phyloP scores from a whole-genome alignment of 2,329 filamentous ascomycete species.

The Rhexocercosporidium sp. region DNA sequence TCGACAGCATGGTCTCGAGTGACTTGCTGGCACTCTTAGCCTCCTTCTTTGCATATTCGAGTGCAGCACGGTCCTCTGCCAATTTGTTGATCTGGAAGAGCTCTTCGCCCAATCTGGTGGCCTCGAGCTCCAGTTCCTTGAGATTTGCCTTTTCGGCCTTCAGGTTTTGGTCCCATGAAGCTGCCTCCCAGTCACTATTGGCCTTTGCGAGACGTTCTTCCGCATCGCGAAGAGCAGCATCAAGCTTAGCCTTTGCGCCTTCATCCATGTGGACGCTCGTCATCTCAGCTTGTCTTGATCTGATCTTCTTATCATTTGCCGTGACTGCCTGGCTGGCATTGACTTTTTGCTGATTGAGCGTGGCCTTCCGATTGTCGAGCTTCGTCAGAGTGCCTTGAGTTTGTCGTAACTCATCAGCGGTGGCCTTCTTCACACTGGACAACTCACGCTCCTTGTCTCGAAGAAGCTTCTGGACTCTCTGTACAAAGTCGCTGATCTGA shows the following conservation, averaged over 20 bases:
- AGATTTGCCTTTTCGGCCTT: conserved; percentile 69
- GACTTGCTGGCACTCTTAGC: conserved; percentile 74
- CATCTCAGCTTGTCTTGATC: conserved; percentile 68
- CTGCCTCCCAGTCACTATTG: conserved; percentile 65
- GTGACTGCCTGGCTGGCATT: conserved; percentile 74
- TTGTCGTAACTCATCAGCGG: conserved; percentile 73
- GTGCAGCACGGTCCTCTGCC: conserved; percentile 80
- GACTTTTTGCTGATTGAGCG: conserved; percentile 74
- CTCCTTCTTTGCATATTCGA: conserved; percentile 85
- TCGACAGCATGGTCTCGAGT: conserved; percentile 76
- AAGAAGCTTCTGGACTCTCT: conserved; percentile 74
- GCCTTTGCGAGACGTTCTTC: conserved; percentile 65
- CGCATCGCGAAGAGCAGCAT: conserved; percentile 74
- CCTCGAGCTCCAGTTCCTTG: conserved; percentile 72
- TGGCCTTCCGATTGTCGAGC: conserved; percentile 75
- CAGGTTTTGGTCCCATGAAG: conserved; percentile 74
- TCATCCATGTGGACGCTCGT: conserved; percentile 83
- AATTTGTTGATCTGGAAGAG: conserved; percentile 81
- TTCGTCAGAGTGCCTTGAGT: conserved; percentile 75
- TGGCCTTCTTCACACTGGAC: conserved; percentile 75
- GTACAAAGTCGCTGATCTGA: conserved; percentile 77
- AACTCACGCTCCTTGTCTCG: conserved; percentile 80
- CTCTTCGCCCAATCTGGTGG: conserved; percentile 76
- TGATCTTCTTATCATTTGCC: conserved; percentile 73
- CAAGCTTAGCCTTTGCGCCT: conserved; percentile 77